A percentile compares a stretch with the other conserved stretches of the same genome.
phyloP scores from a whole-genome alignment of 2,329 filamentous ascomycete species.

The Penicillium sp. region DNA sequence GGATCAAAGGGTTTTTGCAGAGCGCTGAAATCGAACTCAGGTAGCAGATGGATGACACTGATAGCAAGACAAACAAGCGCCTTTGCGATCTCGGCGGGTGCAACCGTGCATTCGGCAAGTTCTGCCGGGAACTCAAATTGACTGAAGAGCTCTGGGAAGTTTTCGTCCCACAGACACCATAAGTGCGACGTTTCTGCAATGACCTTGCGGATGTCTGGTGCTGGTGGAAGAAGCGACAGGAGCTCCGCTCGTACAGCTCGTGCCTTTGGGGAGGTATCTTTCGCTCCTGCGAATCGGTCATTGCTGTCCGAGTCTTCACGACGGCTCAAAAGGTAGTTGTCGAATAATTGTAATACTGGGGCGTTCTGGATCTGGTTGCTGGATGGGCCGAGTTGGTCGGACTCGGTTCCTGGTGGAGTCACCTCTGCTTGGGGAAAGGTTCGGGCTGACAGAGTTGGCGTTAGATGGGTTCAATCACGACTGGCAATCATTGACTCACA shows the following conservation, averaged over 20 bases:
- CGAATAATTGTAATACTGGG: constrained; percentile 41
- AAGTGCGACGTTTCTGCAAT: constrained; percentile 32
- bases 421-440: constrained; percentile 3
- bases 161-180: constrained; percentile 37
- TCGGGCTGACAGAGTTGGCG: constrained; percentile 8
- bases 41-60: constrained; percentile 45
- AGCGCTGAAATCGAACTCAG: constrained; percentile 40
- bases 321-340: constrained; percentile 41
- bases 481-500: background rate
- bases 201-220: constrained; percentile 36
- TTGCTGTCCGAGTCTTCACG: constrained; percentile 31
- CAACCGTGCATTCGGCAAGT: constrained; percentile 23
- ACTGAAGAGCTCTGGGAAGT: constrained; percentile 35
- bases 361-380: constrained; percentile 37
- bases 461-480: background rate
- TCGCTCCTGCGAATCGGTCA: constrained; percentile 26
- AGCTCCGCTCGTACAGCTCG: constrained; percentile 30
- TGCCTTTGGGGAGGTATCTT: constrained; percentile 33
- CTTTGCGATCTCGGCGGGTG: constrained; percentile 44
- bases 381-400: constrained; percentile 25
- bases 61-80: constrained; percentile 49
- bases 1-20: constrained; percentile 43
- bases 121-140: constrained; percentile 4
- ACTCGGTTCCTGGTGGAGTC: constrained; percentile 15
- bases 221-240: constrained; percentile 37